phyloP scores from a whole-genome alignment of 768 basidiomycete species.

The Russula compacta region DNA sequence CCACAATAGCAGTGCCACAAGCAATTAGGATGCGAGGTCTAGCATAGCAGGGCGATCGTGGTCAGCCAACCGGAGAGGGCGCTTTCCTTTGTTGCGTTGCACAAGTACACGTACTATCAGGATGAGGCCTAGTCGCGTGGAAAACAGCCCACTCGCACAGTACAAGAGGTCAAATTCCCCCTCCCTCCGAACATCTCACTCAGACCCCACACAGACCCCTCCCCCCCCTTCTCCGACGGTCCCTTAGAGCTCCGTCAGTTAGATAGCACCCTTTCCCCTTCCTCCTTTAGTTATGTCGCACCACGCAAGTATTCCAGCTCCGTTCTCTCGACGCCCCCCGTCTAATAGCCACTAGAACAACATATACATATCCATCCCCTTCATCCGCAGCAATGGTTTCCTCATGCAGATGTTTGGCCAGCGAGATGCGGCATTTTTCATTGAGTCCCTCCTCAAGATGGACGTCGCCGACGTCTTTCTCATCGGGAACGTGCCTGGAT shows the following conservation, averaged over 20 bases:
- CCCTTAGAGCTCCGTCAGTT: not conserved
- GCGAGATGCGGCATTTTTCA: conserved; percentile 8
- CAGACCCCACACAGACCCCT: not conserved
- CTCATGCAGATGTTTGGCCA: conserved; percentile 11
- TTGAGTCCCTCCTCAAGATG: conserved; percentile 11
- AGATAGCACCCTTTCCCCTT: not conserved
- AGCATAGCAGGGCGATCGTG: conserved; percentile 7
- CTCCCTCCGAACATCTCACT: not conserved
- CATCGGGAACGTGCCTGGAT: conserved; percentile 5
- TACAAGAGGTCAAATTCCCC: conserved; percentile 12
- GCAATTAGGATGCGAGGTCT: conserved; percentile 1
- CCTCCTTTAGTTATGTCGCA: not conserved
- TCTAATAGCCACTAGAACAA: not conserved
- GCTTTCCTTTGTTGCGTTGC: conserved; percentile 1
- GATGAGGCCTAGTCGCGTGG: conserved; percentile 13
- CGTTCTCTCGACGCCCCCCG: not conserved
- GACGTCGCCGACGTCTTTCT: not conserved
- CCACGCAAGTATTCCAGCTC: not conserved
- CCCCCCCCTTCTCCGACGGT: not conserved
- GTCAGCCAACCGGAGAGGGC: not conserved
- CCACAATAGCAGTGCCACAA: conserved; percentile 16
- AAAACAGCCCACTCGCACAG: not conserved
- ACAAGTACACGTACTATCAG: conserved; percentile 19
- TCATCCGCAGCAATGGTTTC: not conserved
- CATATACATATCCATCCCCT: not conserved